Evolutionary conservation across 2,329 filamentous ascomycete genomes (phyloP), one percentile per base, ranked within the genome.

Genomic region (Iodosphaeria phyllophila): DNA sequence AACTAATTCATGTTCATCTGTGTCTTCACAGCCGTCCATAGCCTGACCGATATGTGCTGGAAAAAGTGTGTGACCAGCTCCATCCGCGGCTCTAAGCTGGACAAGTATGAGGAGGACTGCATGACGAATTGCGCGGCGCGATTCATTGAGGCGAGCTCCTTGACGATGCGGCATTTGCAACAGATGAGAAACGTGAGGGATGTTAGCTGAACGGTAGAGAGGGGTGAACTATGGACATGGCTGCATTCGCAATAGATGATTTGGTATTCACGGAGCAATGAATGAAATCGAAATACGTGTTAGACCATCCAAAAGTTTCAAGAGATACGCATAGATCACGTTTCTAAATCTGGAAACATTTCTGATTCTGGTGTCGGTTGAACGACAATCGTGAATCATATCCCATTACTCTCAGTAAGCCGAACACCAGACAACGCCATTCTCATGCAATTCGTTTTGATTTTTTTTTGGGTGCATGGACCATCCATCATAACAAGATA

Each of bases 51-150:
- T 41, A 67, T 77, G 31, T 98, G 89, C 66, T 98, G 84, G 73
- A 82, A 74, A 46, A 95, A 93, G 58, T 98, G 89, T 60, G 61
- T 93, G 32, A 75, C 77, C 6, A 60, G 70, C 27, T 62, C 60
- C 29, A 74, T 93, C 47, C 72, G 73, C 37, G 65, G 61, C 32
- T 66, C 70, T 15, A 67, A 70, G 40, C 58, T 98, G 36, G 80
- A 91, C 37, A 66, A 63, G 41, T 58, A 52, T 32, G 89, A 98
- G 56, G 74, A 89, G 56, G 54, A 60, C 6, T 98, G 89, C 50
- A 65, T 92, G 47, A 61, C 73, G 48, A 93, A 92, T 58, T 98
- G 89, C 44, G 83, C 95, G 28, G 79, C 92, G 42, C 65, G 89
- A 28, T 95, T 91, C 54, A 64, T 95, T 55, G 89, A 98, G 51